Percentiles rank a stretch among this genome's conserved stretches.
Evolutionary conservation across 2,329 filamentous ascomycete species (phyloP).

Genomic region (Scedosporium minutisporum): DNA sequence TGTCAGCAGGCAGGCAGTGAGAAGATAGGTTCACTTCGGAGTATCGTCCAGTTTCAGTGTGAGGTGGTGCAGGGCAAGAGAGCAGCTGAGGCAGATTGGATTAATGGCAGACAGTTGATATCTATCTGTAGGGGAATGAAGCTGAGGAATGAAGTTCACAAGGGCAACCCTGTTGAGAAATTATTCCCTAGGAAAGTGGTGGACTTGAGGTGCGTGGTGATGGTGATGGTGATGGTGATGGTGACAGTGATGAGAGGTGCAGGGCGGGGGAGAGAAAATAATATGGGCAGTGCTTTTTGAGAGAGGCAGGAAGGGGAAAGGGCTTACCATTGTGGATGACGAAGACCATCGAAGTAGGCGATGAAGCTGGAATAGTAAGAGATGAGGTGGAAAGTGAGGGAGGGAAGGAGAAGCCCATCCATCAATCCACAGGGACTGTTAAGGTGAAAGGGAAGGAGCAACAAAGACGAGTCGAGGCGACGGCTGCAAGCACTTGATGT

Average conservation of each 20-base stretch:
- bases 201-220: neutral
- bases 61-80: neutral
- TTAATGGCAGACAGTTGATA: no score
- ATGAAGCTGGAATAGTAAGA: neutral
- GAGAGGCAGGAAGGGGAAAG: neutral
- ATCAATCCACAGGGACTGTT: neutral
- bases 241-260: conserved; percentile 2
- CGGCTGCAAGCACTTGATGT: no score
- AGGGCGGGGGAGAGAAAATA: neutral
- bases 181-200: neutral
- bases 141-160: no score
- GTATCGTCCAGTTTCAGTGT: neutral
- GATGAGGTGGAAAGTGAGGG: neutral
- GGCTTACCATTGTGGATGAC: conserved; percentile 4
- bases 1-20: neutral
- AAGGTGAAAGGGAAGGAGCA: neutral
- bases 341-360: conserved; percentile 10
- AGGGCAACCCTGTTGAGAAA: neutral
- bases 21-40: neutral
- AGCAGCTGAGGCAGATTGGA: neutral
- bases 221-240: neutral
- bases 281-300: neutral
- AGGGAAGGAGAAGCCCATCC: neutral
- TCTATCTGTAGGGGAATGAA: no score
- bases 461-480: neutral